A percentile compares a stretch with the other conserved stretches of the same genome.
phyloP scores from a whole-genome alignment of 805 yeast species.

The Scheffersomyces stipitis region DNA sequence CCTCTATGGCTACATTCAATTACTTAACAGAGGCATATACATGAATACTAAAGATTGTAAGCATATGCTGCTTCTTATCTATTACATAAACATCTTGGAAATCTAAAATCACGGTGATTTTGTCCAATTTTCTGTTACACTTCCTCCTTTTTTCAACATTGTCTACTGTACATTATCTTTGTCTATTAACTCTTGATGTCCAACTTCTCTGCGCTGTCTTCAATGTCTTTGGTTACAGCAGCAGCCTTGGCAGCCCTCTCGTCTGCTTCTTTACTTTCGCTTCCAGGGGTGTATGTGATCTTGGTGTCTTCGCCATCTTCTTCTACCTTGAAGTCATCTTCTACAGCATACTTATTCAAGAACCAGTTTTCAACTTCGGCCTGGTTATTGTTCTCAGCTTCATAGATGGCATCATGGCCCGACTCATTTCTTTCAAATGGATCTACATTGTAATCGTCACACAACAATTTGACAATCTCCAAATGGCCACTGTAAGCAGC shows the following conservation, averaged over 20 bases:
- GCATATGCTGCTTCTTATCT: no score
- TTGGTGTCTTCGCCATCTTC: conserved; percentile 42
- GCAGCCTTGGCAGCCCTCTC: conserved; percentile 40
- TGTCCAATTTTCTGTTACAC: conserved; percentile 1
- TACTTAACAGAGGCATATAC: no score
- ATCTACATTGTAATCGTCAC: conserved; percentile 77
- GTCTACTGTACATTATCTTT: no score
- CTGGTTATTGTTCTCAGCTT: conserved; percentile 79
- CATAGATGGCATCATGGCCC: conserved; percentile 82
- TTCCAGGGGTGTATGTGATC: conserved; percentile 42
- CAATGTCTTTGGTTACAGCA: conserved; percentile 36
- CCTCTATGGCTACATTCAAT: no score
- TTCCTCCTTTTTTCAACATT: not conserved
- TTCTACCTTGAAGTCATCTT: conserved; percentile 48
- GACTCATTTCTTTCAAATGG: conserved; percentile 73
- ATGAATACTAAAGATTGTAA: no score
- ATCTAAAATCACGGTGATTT: not conserved
- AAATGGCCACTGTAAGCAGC: conserved; percentile 87
- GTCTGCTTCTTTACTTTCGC: conserved; percentile 44
- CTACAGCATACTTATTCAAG: conserved; percentile 69
- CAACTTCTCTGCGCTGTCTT: conserved; percentile 28
- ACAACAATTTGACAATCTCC: conserved; percentile 63
- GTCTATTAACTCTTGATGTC: conserved; percentile 15
- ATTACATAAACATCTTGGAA: conserved; percentile 20
- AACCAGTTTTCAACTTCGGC: conserved; percentile 78